Conservation (phyloP, 176 grass and related monocot genomes). For the Carex myosuroides region DNA sequence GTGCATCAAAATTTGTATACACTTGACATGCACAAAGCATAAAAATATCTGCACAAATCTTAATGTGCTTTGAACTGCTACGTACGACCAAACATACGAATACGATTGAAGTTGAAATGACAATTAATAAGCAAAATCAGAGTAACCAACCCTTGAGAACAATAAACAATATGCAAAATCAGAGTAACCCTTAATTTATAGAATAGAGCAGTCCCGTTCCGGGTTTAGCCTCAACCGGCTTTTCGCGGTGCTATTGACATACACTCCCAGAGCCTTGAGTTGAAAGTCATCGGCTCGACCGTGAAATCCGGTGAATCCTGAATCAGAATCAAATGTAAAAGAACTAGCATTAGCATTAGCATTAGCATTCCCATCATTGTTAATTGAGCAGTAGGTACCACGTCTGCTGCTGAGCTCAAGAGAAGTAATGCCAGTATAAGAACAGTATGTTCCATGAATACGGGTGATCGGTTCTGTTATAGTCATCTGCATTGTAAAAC, state of each 20-base stretch:
- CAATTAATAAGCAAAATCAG: neutral
- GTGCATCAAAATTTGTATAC: no score
- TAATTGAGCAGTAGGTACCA: neutral
- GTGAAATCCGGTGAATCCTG: neutral
- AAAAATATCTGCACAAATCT: no score
- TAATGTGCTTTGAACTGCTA: no score
- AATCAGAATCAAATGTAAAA: neutral
- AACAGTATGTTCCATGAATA: neutral
- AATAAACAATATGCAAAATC: neutral
- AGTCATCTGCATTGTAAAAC: neutral
- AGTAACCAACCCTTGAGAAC: neutral
- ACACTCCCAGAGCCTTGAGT: neutral
- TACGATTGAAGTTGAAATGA: no score
- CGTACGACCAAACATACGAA: no score
- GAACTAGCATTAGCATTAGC: no score
- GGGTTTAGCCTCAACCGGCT: no score
- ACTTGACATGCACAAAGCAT: no score
- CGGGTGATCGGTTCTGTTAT: neutral
- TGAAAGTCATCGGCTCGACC: neutral
- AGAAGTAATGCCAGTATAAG: neutral
- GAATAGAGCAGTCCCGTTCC: neutral
- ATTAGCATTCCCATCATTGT: neutral
- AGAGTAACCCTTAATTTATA: neutral
- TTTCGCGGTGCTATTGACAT: neutral
- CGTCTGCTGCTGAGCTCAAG: neutral